Conservation (phyloP, 768 basidiomycete genomes). For the Baorangia bicolor region DNA sequence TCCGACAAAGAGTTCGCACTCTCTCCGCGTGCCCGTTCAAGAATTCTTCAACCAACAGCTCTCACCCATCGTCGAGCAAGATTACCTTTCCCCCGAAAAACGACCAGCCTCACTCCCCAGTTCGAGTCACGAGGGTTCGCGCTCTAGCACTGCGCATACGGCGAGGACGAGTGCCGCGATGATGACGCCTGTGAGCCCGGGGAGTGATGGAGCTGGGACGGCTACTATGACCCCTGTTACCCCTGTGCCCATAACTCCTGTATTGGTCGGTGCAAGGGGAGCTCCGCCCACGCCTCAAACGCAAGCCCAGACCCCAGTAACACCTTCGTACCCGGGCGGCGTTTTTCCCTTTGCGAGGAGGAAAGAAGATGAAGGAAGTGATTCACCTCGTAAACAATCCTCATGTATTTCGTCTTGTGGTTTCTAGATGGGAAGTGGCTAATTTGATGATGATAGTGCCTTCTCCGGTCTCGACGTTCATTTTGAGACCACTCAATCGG, state of each 20-base stretch:
- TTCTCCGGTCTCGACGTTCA: constrained; percentile 55
- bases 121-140: constrained; percentile 26
- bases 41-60: constrained; percentile 41
- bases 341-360: constrained; percentile 24
- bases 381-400: constrained; percentile 42
- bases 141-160: constrained; percentile 30
- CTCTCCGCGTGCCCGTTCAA: constrained; percentile 39
- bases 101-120: constrained; percentile 35
- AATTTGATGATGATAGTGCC: constrained; percentile 36
- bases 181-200: constrained; percentile 28
- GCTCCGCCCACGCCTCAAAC: constrained; percentile 9
- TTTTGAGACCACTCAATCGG: constrained; percentile 63
- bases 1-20: constrained; percentile 40
- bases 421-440: background rate
- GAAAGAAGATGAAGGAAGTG: constrained; percentile 30
- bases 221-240: constrained; percentile 30
- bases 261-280: constrained; percentile 19
- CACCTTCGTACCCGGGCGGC: constrained; percentile 22
- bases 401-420: background rate
- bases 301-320: constrained; percentile 22
- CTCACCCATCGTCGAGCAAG: constrained; percentile 66
- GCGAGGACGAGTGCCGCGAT: constrained; percentile 33
- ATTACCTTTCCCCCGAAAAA: constrained; percentile 55
- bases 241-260: constrained; percentile 30
- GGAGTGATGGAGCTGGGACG: constrained; percentile 16